Evolutionary conservation across 2,329 filamentous ascomycete genomes (phyloP), one percentile per base, ranked within the genome.

Genomic region (Penicillium griseofulvum): DNA sequence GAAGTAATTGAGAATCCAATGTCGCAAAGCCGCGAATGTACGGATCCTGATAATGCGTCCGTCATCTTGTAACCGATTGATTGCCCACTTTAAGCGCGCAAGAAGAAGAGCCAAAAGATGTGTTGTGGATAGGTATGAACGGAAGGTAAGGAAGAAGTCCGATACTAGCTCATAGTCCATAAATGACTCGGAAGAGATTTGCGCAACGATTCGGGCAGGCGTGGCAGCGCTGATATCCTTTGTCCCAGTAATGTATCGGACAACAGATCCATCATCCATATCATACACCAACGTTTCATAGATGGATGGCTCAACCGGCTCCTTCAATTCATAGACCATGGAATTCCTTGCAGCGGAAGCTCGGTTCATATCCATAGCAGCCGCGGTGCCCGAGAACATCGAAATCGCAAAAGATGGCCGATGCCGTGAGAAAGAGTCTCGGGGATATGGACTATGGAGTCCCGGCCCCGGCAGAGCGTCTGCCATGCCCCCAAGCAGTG

Each of bases 1-100:
- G 64, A 97, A 99, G 73, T 99, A 99, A 72, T 99, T 99, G 59
- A 99, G 76, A 54, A 97, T 92, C 94, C 94, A 99, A 73, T 99
- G 94, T 54, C 94, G 86, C 42, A 97, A 81, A 8, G 94, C 94
- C 26, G 97, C 94, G 76, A 97, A 99, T 0, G 92, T 95, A 39
- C 94, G 85, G 16, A 99, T 95, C 47, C 93, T 86, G n/a, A 97
- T 94, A 49, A 99, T 90, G 69, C 91, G 89, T 37, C 94, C 94
- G 54, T 87, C 86, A 70, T 97, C 91, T 68, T 96, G 90, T 44
- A 83, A 78, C 52, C 90, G 84, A 45, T 83, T 84, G 46, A 97
- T 81, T 0, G 94, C 91, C 94, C 94, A 99, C 62, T 87, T 82
- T 49, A 99, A 76, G 17, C 94, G 85, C 2, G 92, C 88, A 59